phyloP scores from a whole-genome alignment of 2,329 filamentous ascomycete species.

The Aspergillus viridinutans region DNA sequence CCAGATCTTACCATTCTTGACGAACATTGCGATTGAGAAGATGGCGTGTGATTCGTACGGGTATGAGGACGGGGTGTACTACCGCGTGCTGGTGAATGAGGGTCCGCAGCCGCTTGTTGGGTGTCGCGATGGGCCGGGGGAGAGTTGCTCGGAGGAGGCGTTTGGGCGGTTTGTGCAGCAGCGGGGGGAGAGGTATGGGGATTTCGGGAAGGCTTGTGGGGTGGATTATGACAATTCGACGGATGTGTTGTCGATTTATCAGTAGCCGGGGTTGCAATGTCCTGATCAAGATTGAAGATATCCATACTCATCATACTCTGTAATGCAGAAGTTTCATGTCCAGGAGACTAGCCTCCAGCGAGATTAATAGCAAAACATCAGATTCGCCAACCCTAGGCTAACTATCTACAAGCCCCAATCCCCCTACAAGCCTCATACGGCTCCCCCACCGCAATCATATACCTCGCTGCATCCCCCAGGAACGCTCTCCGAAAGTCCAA shows the following conservation, averaged over 20 bases:
- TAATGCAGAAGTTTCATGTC: no score
- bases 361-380: no score
- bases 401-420: not conserved
- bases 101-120: constrained; percentile 47
- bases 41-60: constrained; percentile 60
- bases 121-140: constrained; percentile 49
- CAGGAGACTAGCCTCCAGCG: no score
- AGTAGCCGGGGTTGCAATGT: not conserved
- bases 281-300: not conserved
- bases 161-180: constrained; percentile 43
- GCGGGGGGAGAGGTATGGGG: constrained; percentile 30
- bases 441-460: not conserved
- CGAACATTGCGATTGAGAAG: constrained; percentile 63
- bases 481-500: not conserved
- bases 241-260: not conserved
- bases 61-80: constrained; percentile 51
- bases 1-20: constrained; percentile 60
- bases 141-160: constrained; percentile 44
- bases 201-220: constrained; percentile 7
- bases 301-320: no score
- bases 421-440: not conserved
- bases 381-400: no score
- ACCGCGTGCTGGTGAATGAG: constrained; percentile 50
- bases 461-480: not conserved
- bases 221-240: not conserved